phyloP scores from a whole-genome alignment of 352 stramenopile species.

The Thalassiosira allenii region DNA sequence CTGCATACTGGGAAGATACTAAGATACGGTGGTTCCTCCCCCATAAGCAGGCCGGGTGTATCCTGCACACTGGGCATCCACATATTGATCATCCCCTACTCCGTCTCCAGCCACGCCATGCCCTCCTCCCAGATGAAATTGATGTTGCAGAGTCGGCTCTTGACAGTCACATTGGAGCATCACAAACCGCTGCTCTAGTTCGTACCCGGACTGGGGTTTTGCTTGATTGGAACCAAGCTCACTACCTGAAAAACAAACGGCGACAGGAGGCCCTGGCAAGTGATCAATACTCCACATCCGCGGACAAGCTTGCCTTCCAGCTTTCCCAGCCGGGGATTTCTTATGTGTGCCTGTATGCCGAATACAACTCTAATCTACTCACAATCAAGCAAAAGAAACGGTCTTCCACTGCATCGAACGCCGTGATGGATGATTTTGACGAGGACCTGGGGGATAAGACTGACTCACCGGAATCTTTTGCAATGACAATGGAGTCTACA shows the following conservation, averaged over 20 bases:
- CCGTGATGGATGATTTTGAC: neutral
- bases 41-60: neutral
- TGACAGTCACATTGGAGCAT: neutral
- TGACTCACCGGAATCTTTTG: constrained; percentile 1
- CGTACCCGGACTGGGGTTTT: neutral
- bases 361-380: constrained; percentile 1
- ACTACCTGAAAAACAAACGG: neutral
- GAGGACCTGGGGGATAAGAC: neutral
- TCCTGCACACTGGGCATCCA: neutral
- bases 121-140: neutral
- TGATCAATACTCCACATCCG: neutral
- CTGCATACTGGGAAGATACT: neutral
- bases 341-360: neutral
- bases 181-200: neutral
- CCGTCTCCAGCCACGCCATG: neutral
- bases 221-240: neutral
- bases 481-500: neutral
- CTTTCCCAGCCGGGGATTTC: neutral
- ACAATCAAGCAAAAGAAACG: neutral
- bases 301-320: neutral
- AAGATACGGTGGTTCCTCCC: neutral
- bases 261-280: neutral
- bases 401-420: neutral
- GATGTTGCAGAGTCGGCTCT: neutral
- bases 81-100: neutral